A percentile compares a stretch with the other conserved stretches of the same genome.
Evolutionary conservation across 257 asterid species (phyloP).

Genomic region (Plectranthus barbatus): DNA sequence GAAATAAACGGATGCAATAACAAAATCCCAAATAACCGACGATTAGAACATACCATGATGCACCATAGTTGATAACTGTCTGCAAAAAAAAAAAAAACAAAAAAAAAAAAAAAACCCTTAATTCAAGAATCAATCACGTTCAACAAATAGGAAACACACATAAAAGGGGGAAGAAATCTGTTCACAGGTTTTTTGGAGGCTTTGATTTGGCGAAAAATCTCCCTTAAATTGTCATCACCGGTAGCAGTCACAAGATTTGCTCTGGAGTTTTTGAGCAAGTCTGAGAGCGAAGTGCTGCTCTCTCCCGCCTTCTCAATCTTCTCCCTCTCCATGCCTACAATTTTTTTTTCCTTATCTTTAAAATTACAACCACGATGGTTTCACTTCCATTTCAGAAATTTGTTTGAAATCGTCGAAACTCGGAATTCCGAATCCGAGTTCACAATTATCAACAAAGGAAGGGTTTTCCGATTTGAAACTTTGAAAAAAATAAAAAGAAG

Average conservation of each 20-base stretch:
- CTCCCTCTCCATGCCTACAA: background rate
- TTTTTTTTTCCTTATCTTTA: background rate
- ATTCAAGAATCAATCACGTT: background rate
- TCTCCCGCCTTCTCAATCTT: constrained; percentile 11
- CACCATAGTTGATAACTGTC: constrained; percentile 87
- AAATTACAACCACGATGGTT: background rate
- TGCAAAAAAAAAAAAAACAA: constrained; percentile 32
- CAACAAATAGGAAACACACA: background rate
- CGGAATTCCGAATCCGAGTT: background rate
- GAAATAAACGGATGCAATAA: too few species aligned
- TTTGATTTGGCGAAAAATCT: constrained; percentile 59
- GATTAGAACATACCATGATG: constrained; percentile 54
- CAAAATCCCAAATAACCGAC: too few species aligned
- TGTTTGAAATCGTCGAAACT: background rate
- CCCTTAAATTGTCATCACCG: constrained; percentile 53
- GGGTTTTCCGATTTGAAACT: too few species aligned
- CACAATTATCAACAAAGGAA: too few species aligned
- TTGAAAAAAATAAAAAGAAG: too few species aligned
- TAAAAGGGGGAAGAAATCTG: background rate
- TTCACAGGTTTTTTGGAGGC: constrained; percentile 48
- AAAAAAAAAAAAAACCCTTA: constrained; percentile 14
- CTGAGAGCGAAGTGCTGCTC: background rate
- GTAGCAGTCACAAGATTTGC: constrained; percentile 35
- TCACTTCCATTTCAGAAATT: background rate
- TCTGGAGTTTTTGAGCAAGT: constrained; percentile 5